These are phyloP conservation scores for Scalesia atractyloides DNA, from an alignment of 129 eudicot species.

Conservation along the genomic window DNA sequence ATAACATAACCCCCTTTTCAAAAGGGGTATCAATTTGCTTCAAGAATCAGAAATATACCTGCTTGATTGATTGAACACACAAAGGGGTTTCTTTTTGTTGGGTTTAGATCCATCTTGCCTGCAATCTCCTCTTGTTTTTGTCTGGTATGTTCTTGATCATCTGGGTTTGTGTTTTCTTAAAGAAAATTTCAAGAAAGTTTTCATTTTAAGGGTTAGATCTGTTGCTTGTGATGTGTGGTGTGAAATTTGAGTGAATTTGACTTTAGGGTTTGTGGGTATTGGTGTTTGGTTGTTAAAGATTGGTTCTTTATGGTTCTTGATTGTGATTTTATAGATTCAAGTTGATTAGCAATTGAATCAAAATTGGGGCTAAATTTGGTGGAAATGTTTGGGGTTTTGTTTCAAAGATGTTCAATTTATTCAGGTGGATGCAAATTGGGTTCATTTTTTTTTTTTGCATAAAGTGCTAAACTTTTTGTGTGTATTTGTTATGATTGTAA, in stretches of 20 bases:
- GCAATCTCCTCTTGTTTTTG: constrained; percentile 6
- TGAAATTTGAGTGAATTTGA: constrained; percentile 19
- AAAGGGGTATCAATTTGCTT: constrained; percentile 21
- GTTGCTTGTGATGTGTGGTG: constrained; percentile 4
- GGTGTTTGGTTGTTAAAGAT: constrained; percentile 23
- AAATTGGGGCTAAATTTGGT: background rate
- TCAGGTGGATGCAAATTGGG: no score
- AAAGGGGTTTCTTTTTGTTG: constrained; percentile 9
- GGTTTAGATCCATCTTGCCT: constrained; percentile 30
- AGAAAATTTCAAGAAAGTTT: background rate
- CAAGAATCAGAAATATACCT: constrained; percentile 19
- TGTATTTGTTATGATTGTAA: background rate
- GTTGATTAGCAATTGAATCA: background rate
- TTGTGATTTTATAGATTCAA: constrained; percentile 23
- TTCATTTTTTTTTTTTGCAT: no score
- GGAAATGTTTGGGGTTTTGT: no score
- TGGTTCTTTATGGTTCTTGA: constrained; percentile 19
- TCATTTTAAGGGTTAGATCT: constrained; percentile 13
- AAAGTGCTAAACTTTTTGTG: no score
- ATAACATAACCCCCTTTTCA: constrained; percentile 19
- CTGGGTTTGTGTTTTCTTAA: constrained; percentile 4
- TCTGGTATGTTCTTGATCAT: constrained; percentile 33
- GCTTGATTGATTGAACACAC: background rate
- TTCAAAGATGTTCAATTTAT: no score
- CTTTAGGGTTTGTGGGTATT: constrained; percentile 30